Conservation (phyloP, 768 basidiomycete species). For the Tulasnella sp. region DNA sequence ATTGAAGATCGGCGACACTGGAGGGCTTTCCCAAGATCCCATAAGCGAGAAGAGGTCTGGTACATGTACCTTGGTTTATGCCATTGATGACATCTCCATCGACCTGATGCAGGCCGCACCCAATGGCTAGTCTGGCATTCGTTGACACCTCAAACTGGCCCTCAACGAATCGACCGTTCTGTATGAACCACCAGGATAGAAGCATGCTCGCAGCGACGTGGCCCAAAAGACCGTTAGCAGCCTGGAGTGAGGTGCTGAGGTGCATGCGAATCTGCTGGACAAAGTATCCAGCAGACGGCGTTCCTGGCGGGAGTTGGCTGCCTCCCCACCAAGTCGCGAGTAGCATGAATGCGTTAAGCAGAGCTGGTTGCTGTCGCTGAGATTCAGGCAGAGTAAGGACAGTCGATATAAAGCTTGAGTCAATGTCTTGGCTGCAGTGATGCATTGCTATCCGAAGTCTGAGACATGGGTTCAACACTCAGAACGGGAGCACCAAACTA, state of each 20-base stretch:
- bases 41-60: background rate
- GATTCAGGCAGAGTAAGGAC: background rate
- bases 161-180: slow-evolving; percentile 12
- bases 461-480: background rate
- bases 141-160: slow-evolving; percentile 14
- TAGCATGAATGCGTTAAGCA: slow-evolving; percentile 12
- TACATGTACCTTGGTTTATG: background rate
- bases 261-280: background rate
- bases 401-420: background rate
- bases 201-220: slow-evolving; percentile 2
- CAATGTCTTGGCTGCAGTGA: slow-evolving; percentile 5
- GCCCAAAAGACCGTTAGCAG: slow-evolving; percentile 1
- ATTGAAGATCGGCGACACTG: background rate
- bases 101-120: slow-evolving; percentile 11
- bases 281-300: slow-evolving; percentile 6
- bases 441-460: slow-evolving; percentile 6
- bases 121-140: slow-evolving; percentile 7
- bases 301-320: slow-evolving; percentile 1
- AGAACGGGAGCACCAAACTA: background rate
- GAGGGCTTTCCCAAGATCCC: slow-evolving; percentile 3
- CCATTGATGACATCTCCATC: slow-evolving; percentile 5
- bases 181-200: slow-evolving; percentile 12
- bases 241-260: background rate
- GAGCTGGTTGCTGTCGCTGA: slow-evolving; percentile 1
- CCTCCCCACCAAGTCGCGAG: background rate